A percentile compares a stretch with the other conserved stretches of the same genome.
Evolutionary conservation across 257 asterid genomes (phyloP).

Genomic region (Anisodus tanguticus): DNA sequence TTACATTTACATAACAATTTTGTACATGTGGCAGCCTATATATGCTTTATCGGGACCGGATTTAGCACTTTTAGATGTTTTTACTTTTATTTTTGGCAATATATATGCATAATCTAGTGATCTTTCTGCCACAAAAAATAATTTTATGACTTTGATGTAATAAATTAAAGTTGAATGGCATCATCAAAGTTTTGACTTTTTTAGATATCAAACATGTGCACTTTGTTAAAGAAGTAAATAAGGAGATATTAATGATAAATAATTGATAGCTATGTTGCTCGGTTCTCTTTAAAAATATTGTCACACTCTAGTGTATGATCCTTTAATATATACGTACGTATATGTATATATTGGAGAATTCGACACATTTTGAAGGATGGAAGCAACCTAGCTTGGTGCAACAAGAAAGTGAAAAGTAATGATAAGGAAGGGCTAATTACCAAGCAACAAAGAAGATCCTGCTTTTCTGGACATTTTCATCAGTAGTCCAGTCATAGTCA

Average conservation of each 20-base stretch:
- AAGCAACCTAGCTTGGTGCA: background rate
- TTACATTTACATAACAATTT: background rate
- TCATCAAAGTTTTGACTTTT: background rate
- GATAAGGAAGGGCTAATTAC: slow-evolving; percentile 33
- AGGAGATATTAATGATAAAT: background rate
- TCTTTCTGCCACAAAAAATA: background rate
- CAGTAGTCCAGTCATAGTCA: slow-evolving; percentile 71
- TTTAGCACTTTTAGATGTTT: background rate
- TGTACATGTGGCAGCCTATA: background rate
- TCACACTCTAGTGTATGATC: background rate
- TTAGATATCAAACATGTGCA: background rate
- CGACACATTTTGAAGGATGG: background rate
- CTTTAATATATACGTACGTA: background rate
- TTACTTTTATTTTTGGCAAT: background rate
- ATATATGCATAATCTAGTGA: background rate
- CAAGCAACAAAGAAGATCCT: slow-evolving; percentile 73
- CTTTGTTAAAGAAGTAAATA: background rate
- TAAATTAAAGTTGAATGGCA: background rate
- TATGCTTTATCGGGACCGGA: background rate
- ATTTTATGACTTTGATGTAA: background rate
- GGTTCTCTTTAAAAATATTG: background rate
- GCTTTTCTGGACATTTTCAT: slow-evolving; percentile 71
- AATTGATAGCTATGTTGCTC: background rate
- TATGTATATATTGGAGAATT: background rate
- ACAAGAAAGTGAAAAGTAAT: background rate